Base-by-base conservation (phyloP, 192 early-diverging fungal genomes). In the Umbelopsis isabellina region DNA sequence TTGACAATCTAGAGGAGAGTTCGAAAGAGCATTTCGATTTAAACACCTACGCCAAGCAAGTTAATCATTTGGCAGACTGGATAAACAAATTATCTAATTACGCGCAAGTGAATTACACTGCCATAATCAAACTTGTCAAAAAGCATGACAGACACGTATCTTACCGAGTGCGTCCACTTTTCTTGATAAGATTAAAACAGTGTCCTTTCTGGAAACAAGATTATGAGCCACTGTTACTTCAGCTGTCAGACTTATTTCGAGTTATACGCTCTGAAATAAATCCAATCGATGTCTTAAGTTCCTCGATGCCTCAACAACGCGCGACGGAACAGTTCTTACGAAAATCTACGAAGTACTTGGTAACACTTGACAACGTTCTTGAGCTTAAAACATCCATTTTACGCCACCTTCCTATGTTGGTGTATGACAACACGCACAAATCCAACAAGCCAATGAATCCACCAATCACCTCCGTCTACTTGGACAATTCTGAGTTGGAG, bases 91-190 rank as follows among this genome's bases (percentile, higher is more conserved):
- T 93, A 49, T 84, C 90, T 67, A 90, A 88, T 75, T 93, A 88
- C 71, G 84, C 87, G 15, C 80, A 90, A 10, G 82, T 90, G 71
- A 93, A 93, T 82, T 93, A 90, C 74, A 89, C 91, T 13, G 91
- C 88, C 44, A 88, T 93, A 68, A 82, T 90, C 53, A 90, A 96
- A 87, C 96, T 97, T 75, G 86, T 98, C 72, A 98, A 98, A 78
- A 98, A 98, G 84, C 97, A 98, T 76, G 95, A 98, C 82, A 84
- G 93, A 77, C 91, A 94, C 76, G 91, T 93, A 13, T 78, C 74
- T 16, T 93, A 87, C 74, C 80, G 84, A 33, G 79, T 97, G 41
- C 82, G 91, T 79, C 85, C 91, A 23, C 72, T 93, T 82, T 89
- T 91, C 80, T 83, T 85, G 82, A 78, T 91, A 77, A 81, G 90